A percentile compares a stretch with the other conserved stretches of the same genome.
Conservation (phyloP, 768 basidiomycete species). For the Collybiopsis confluens region DNA sequence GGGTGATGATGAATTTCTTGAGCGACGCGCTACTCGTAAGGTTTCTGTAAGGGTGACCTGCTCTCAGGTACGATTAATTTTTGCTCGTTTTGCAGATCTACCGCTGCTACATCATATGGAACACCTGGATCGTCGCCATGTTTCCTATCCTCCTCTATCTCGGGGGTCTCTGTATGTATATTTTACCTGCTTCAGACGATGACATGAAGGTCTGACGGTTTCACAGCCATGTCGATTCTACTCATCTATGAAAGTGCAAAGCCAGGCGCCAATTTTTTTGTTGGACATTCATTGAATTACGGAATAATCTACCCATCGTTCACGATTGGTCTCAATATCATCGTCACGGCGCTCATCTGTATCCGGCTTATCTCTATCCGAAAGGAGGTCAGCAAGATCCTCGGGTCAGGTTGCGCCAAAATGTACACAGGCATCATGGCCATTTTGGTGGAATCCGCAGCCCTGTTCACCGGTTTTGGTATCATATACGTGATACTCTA, state of each 20-base stretch:
- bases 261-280: conserved; percentile 38
- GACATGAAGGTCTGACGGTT: background rate
- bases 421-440: conserved; percentile 34
- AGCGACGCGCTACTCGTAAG: conserved; percentile 33
- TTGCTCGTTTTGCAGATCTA: conserved; percentile 28
- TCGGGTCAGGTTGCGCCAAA: conserved; percentile 21
- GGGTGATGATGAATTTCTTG: conserved; percentile 24
- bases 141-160: conserved; percentile 20
- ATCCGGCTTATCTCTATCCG: conserved; percentile 30
- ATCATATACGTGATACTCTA: conserved; percentile 36
- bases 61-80: background rate
- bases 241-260: conserved; percentile 32
- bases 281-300: conserved; percentile 31
- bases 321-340: conserved; percentile 36
- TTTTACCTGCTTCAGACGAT: background rate
- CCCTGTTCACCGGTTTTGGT: conserved; percentile 33
- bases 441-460: conserved; percentile 37
- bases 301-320: conserved; percentile 36
- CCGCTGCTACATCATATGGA: conserved; percentile 33
- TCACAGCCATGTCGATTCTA: conserved; percentile 34
- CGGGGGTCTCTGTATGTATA: conserved; percentile 17
- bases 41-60: background rate
- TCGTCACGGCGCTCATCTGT: conserved; percentile 37
- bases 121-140: conserved; percentile 10
- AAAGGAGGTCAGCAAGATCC: conserved; percentile 20